Evolutionary conservation across 805 yeast genomes (phyloP).

Genomic region (Hanseniaspora vineae): DNA sequence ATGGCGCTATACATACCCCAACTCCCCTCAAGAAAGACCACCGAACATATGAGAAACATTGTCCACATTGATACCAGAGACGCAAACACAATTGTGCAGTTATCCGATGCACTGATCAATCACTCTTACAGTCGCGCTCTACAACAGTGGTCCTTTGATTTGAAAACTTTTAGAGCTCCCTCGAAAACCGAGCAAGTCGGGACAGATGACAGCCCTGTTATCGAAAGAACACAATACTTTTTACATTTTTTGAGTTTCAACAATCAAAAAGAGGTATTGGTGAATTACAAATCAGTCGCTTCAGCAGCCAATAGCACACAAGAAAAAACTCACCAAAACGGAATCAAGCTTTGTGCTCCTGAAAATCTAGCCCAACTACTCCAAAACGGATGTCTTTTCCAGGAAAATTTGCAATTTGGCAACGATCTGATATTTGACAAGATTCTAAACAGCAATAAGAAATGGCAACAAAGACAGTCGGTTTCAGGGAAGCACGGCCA

Average conservation of each 20-base stretch:
- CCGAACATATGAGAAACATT: neutral
- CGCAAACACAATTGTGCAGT: neutral
- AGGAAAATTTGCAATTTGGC: neutral
- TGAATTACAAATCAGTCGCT: neutral
- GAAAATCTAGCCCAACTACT: neutral
- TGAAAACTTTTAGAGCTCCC: neutral
- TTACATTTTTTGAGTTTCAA: neutral
- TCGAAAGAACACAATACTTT: neutral
- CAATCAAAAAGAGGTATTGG: neutral
- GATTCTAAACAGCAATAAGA: constrained; percentile 4
- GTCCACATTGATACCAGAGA: neutral
- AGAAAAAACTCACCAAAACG: neutral
- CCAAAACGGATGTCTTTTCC: neutral
- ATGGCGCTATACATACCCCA: too few relatives aligned
- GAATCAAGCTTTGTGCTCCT: neutral
- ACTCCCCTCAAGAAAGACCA: too few relatives aligned
- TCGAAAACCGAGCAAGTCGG: neutral
- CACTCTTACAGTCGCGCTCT: neutral
- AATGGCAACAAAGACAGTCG: constrained; percentile 5
- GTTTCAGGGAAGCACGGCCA: neutral
- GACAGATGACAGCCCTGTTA: neutral
- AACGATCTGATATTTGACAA: neutral
- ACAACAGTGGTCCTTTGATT: neutral
- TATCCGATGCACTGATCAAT: neutral
- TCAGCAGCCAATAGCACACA: neutral